Conservation (phyloP, 140 eudicot genomes). For the Anethum foeniculum region DNA sequence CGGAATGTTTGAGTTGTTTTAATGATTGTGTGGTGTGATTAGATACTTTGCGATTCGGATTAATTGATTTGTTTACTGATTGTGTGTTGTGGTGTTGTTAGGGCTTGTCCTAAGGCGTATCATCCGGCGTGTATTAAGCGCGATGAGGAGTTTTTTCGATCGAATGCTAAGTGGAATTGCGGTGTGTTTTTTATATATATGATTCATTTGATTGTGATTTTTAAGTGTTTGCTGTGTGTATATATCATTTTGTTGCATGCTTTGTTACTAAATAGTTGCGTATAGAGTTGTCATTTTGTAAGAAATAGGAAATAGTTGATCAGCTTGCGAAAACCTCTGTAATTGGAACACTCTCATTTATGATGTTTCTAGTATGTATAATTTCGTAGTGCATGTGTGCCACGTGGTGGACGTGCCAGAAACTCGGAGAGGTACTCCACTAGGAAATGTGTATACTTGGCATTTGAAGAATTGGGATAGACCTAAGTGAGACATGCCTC, state of each 20-base stretch:
- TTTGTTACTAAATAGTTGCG: background rate
- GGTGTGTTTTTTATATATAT: conserved; percentile 46
- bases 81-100: conserved; percentile 7
- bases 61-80: background rate
- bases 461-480: background rate
- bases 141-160: conserved; percentile 73
- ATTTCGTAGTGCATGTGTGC: background rate
- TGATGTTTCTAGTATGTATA: background rate
- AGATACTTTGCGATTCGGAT: background rate
- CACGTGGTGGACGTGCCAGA: background rate
- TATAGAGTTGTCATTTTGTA: background rate
- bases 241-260: background rate
- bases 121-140: conserved; percentile 90
- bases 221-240: background rate
- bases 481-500: background rate
- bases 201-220: background rate
- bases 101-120: conserved; percentile 96
- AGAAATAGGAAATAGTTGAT: background rate
- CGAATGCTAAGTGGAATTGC: conserved; percentile 73
- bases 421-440: background rate
- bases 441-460: background rate
- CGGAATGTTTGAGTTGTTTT: background rate
- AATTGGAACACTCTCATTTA: background rate
- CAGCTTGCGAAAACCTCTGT: background rate
- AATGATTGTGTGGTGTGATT: background rate